Evolutionary conservation across 2,329 filamentous ascomycete species (phyloP).

Genomic region (Lithohypha guttulata): DNA sequence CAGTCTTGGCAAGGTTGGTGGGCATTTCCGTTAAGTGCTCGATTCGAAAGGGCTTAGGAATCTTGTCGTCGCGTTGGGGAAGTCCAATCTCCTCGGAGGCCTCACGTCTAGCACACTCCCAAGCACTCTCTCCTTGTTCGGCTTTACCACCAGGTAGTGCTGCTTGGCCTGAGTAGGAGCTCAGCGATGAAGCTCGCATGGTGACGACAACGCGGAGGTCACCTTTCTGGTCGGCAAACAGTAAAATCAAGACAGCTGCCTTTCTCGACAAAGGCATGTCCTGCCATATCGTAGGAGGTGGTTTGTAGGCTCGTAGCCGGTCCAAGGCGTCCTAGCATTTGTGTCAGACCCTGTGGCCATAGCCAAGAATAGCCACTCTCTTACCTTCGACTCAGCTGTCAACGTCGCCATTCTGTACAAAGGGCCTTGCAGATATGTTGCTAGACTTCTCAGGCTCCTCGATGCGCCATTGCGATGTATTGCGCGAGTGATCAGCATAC

Average conservation of each 20-base stretch:
- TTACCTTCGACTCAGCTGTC: constrained; percentile 14
- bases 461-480: constrained; percentile 3
- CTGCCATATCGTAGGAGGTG: constrained; percentile 48
- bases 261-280: constrained; percentile 52
- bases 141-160: constrained; percentile 74
- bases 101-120: constrained; percentile 78
- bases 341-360: constrained; percentile 1
- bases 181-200: constrained; percentile 48
- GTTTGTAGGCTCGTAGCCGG: constrained; percentile 44
- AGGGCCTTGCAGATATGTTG: constrained; percentile 5
- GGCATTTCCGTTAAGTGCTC: constrained; percentile 83
- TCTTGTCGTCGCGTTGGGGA: constrained; percentile 46
- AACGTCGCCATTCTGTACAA: constrained; percentile 17
- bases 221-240: constrained; percentile 74
- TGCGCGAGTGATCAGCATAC: constrained; percentile 2
- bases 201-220: constrained; percentile 60
- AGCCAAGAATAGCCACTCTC: not conserved
- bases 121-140: constrained; percentile 42
- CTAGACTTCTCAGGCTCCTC: constrained; percentile 8
- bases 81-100: constrained; percentile 90
- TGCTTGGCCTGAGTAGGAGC: constrained; percentile 67
- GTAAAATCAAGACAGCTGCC: constrained; percentile 75
- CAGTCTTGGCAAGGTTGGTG: constrained; percentile 60
- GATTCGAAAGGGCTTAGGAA: constrained; percentile 69
- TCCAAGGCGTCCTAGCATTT: constrained; percentile 40